Percentiles rank a stretch among this genome's conserved stretches.
Evolutionary conservation across 2,329 filamentous ascomycete species (phyloP).

Genomic region (Periconia sp.): DNA sequence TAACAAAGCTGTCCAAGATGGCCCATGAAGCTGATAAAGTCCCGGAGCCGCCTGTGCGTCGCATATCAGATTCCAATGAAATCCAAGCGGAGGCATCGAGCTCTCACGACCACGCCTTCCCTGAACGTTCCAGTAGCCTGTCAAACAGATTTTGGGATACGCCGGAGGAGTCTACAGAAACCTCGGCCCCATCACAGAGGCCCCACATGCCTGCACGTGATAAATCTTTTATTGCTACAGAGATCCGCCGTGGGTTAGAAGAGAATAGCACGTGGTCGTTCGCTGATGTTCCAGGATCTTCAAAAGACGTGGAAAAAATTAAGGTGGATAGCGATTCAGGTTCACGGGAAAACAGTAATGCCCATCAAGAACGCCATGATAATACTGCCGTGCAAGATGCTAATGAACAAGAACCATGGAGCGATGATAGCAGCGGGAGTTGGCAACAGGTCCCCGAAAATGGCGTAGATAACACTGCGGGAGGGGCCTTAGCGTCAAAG

Average conservation of each 20-base stretch:
- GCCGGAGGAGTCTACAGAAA: conserved; percentile 7
- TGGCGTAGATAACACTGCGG: conserved; percentile 27
- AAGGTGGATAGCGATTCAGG: conserved; percentile 14
- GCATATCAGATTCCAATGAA: not conserved
- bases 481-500: conserved; percentile 9
- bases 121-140: conserved; percentile 19
- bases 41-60: not conserved
- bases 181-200: conserved; percentile 27
- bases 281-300: conserved; percentile 20
- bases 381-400: conserved; percentile 6
- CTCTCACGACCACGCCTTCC: conserved; percentile 9
- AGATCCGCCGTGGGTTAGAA: conserved; percentile 51
- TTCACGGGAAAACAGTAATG: conserved; percentile 31
- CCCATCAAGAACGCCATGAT: conserved; percentile 2
- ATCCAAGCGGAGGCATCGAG: conserved; percentile 5
- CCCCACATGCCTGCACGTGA: conserved; percentile 52
- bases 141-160: conserved; percentile 1
- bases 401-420: conserved; percentile 31
- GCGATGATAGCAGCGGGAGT: conserved; percentile 42
- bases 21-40: not conserved
- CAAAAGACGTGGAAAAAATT: conserved; percentile 4
- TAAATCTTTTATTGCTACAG: conserved; percentile 49
- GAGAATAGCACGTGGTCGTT: conserved; percentile 43
- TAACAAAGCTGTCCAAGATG: too few relatives aligned
- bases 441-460: conserved; percentile 43